Base-by-base conservation (phyloP, 2,329 filamentous ascomycete genomes). In the Aspergillus sp. region DNA sequence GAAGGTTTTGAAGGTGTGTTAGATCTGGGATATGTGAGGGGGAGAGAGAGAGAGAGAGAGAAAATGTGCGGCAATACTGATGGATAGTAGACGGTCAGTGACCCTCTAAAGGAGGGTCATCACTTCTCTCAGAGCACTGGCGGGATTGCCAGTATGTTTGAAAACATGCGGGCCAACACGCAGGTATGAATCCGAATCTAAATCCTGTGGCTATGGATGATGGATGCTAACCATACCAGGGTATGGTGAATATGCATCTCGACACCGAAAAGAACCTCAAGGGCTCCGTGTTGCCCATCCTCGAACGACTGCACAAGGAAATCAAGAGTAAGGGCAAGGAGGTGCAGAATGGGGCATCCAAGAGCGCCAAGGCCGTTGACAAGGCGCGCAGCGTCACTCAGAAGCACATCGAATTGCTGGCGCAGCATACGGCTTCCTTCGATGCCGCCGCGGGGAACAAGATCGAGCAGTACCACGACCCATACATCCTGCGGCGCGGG, bases 271-370 rank as follows among this genome's bases (percentile, higher is more conserved):
- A 93, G 75, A 87, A 82, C 57, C 78, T 98, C 56, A 94, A 91
- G 70, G 84, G 83, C 49, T 83, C 83, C 9, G 86, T 97, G 29
- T 76, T 95, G 19, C 93, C 91, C 34, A 83, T 91, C 53, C 83
- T 98, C 62, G 88, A 94, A 59, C 85, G 89, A 44, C 76, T 98
- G 42, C 90, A 97, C 73, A 84, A 88, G 66, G 93, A 97, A 67
- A 93, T 98, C 75, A 98, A 97, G 78, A 83, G 86, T 73, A 97
- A 97, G 75, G 78, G 81, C 53, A 97, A 97, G 75, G 90, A 96
- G 70, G 78, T 98, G 43, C 77, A 80, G 39, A 78, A 82, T 51
- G 90, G 91, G 6, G 88, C 86, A 26, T 79, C 82, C 51, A 95
- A 94, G 74, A 80, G 83, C 10, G 82, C 86, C 55, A 98, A 97